Evolutionary conservation across 2,329 filamentous ascomycete species (phyloP), one percentile per base, ranked within the genome.

Genomic region (Cladosporium sp.): DNA sequence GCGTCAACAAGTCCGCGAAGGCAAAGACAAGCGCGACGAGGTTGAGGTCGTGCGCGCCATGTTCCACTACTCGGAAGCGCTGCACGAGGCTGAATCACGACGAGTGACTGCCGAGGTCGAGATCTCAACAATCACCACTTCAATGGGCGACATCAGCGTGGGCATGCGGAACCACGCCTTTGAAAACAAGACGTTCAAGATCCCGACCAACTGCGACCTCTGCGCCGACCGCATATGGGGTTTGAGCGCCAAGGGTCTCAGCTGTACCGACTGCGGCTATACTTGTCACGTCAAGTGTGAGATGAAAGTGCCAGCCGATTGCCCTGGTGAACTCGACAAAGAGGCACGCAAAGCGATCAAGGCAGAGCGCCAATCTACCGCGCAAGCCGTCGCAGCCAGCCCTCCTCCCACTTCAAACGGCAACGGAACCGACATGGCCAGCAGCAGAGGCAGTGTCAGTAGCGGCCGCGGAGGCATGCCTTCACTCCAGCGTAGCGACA

Each of bases 251-350:
- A 99, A 99, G 71, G 93, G 93, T 0, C 95, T 96, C 65, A 91
- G 95, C 67, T 99, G 93, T 65, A 83, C 87, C 60, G 92, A 97
- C 68, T 99, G 93, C 64, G 93, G 95, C 29, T 99, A 96, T 71
- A 96, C 91, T 2, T 99, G 93, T 65, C 93, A 99, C 71, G 95
- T 85, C 75, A 99, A 99, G 73, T 99, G 93, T 68, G 89, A 99
- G 73, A 93, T 99, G 86, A 99, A 97, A 71, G 93, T 97, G 0
- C 90, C 93, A 0, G 88, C 93, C 7, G 89, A 96, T 65, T 99
- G 93, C 64, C 93, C 93, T 0, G 93, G 93, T 43, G 93, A 97
- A 65, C 83, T 93, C 65, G 85, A 79, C 56, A 99, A 97, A 70
- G 93, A 97, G 56, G 91, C 96, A 62, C 91, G 85, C 73, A 99